These are phyloP conservation scores for Puccinia horiana DNA, from an alignment of 1,284 basidiomycete species.

Conservation along the genomic window DNA sequence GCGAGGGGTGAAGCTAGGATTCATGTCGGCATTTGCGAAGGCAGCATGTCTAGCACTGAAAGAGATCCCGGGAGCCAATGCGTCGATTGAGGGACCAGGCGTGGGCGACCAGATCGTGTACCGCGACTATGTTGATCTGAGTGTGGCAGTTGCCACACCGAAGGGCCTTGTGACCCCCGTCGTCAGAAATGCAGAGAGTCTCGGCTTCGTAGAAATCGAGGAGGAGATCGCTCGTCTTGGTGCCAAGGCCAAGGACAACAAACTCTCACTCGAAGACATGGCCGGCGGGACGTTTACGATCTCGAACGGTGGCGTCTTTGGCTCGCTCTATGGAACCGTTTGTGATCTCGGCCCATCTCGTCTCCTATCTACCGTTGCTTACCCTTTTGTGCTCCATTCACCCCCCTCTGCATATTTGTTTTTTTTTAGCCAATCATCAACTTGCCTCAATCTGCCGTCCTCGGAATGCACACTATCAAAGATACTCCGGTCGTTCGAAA, in stretches of 20 bases:
- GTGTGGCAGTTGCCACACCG: slow-evolving; percentile 93
- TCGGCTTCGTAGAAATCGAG: slow-evolving; percentile 90
- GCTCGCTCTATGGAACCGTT: slow-evolving; percentile 92
- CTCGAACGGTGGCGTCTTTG: slow-evolving; percentile 98
- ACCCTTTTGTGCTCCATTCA: slow-evolving; percentile 45
- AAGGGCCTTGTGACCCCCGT: slow-evolving; percentile 97
- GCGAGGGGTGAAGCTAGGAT: slow-evolving; percentile 94
- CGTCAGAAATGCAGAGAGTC: slow-evolving; percentile 81
- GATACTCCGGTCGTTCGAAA: slow-evolving; percentile 89
- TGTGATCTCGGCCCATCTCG: background rate
- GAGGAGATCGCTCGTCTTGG: slow-evolving; percentile 84
- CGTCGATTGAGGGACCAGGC: slow-evolving; percentile 72
- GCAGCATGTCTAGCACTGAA: slow-evolving; percentile 81
- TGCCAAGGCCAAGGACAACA: slow-evolving; percentile 90
- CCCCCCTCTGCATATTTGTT: background rate
- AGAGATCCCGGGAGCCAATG: slow-evolving; percentile 93
- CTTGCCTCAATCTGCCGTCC: slow-evolving; percentile 88
- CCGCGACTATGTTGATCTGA: slow-evolving; percentile 66
- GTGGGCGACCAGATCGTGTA: slow-evolving; percentile 48
- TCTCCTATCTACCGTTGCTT: slow-evolving; percentile 61
- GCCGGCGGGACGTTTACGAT: slow-evolving; percentile 96
- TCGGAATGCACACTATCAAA: slow-evolving; percentile 94
- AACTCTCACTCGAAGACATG: slow-evolving; percentile 92
- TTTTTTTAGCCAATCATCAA: slow-evolving; percentile 68
- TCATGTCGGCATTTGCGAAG: slow-evolving; percentile 95